These are phyloP conservation scores for Ustilago loliicola DNA, from an alignment of 1,284 basidiomycete genomes.

Conservation along the genomic window DNA sequence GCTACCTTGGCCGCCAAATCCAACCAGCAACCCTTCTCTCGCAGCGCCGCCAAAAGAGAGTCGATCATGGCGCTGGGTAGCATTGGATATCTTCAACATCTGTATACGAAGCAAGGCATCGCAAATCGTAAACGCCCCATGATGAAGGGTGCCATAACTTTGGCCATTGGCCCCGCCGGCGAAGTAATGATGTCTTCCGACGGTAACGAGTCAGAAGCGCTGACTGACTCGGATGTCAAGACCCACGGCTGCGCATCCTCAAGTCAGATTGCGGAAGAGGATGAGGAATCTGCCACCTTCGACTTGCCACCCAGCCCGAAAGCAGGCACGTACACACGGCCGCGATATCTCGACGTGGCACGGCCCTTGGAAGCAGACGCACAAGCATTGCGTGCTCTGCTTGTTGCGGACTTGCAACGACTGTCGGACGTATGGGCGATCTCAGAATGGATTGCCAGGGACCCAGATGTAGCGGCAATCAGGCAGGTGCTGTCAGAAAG, in stretches of 20 bases:
- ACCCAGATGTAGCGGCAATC: constrained; percentile 8
- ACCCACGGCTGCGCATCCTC: constrained; percentile 5
- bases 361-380: constrained; percentile 56
- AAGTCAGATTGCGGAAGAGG: constrained; percentile 11
- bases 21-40: constrained; percentile 58
- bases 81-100: constrained; percentile 61
- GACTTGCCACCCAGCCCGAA: constrained; percentile 47
- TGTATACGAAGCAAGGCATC: constrained; percentile 62
- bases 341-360: constrained; percentile 42
- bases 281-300: constrained; percentile 18
- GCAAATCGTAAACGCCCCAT: constrained; percentile 48
- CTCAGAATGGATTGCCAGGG: constrained; percentile 13
- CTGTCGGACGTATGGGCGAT: constrained; percentile 21
- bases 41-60: constrained; percentile 60
- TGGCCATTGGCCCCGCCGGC: constrained; percentile 58
- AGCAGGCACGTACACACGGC: constrained; percentile 24
- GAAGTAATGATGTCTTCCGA: constrained; percentile 35
- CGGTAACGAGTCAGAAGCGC: neutral
- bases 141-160: constrained; percentile 38
- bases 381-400: constrained; percentile 26
- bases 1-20: constrained; percentile 41
- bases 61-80: constrained; percentile 57
- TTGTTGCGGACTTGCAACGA: constrained; percentile 31
- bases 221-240: neutral
- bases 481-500: constrained; percentile 12